Evolutionary conservation across 2,329 filamentous ascomycete species (phyloP), one percentile per base, ranked within the genome.

Genomic region (Cadophora sp.): DNA sequence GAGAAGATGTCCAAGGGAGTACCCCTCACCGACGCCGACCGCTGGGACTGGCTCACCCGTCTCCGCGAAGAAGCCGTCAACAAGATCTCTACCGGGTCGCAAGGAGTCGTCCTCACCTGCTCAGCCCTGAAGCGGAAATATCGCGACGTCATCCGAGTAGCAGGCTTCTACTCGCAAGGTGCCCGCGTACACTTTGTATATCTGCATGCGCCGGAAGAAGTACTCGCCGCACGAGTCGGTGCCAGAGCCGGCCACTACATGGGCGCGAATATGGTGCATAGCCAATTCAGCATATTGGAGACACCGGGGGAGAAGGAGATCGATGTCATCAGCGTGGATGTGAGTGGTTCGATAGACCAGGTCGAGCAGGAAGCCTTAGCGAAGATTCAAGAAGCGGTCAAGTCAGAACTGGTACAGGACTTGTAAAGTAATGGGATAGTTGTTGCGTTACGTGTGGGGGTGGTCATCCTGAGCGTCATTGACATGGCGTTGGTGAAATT

Each of bases 51-150:
- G 96, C 89, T 99, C 70, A 92, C 91, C 56, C 84, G 84, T 14
- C 85, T 96, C 16, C 91, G 92, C 70, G 87, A 93, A 71, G 90
- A 89, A 75, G 87, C 88, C 7, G 82, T 89, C 64, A 80, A 80
- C 62, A 82, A 82, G 60, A 82, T 91, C 59, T 69, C 71, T 58
- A 56, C 48, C 51, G 88, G 89, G 45, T 84, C 86, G 20, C 81
- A 85, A 36, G 91, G 93, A 59, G 96, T 97, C n/a, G 92, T 99
- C 59, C 87, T 99, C 68, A 97, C 96, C 62, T 99, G 96, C 85
- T 97, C 93, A 14, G 96, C 95, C 1, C 86, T 99, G 63, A 98
- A 98, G 85, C 92, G 92, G 79, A 97, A 97, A 81, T 99, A 99
- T 83, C 90, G 96, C 73, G 96, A 99, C 75, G 92, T 95, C 70